Evolutionary conservation across 2,329 filamentous ascomycete species (phyloP).

Genomic region (Nemania abortiva): DNA sequence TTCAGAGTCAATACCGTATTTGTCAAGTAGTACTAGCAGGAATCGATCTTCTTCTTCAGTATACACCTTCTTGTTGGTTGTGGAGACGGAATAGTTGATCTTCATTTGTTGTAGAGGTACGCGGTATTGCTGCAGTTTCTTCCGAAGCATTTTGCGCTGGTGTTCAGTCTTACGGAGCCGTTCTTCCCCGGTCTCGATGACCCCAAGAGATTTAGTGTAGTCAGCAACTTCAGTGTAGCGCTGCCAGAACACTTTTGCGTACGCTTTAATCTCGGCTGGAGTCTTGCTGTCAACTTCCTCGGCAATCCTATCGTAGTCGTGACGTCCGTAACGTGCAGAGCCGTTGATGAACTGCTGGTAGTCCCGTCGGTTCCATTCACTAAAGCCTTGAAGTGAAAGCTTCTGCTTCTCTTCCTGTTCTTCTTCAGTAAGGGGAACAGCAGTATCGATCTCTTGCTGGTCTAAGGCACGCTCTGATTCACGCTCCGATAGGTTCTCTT

Average conservation of each 20-base stretch:
- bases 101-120: slow-evolving; percentile 97
- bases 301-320: slow-evolving; percentile 86
- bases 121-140: slow-evolving; percentile 97
- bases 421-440: slow-evolving; percentile 86
- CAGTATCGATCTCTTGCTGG: slow-evolving; percentile 93
- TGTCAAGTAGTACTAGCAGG: slow-evolving; percentile 91
- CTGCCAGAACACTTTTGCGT: slow-evolving; percentile 97
- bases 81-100: slow-evolving; percentile 98
- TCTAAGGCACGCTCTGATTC: slow-evolving; percentile 88
- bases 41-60: slow-evolving; percentile 98
- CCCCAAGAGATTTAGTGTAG: slow-evolving; percentile 86
- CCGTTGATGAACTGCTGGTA: slow-evolving; percentile 99
- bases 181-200: slow-evolving; percentile 94
- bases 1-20: slow-evolving; percentile 91
- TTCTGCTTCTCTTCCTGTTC: slow-evolving; percentile 88
- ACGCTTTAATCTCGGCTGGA: slow-evolving; percentile 85
- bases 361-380: slow-evolving; percentile 95
- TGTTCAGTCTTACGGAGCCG: slow-evolving; percentile 89
- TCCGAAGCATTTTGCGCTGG: slow-evolving; percentile 90
- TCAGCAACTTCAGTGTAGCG: slow-evolving; percentile 91
- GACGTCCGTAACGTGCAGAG: slow-evolving; percentile 90
- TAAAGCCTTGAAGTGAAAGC: slow-evolving; percentile 87
- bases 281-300: slow-evolving; percentile 93
- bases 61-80: slow-evolving; percentile 99
- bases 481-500: slow-evolving; percentile 86